These are phyloP conservation scores for Cryptococcus floricola DNA, from an alignment of 1,284 basidiomycete species.

Conservation along the genomic window DNA sequence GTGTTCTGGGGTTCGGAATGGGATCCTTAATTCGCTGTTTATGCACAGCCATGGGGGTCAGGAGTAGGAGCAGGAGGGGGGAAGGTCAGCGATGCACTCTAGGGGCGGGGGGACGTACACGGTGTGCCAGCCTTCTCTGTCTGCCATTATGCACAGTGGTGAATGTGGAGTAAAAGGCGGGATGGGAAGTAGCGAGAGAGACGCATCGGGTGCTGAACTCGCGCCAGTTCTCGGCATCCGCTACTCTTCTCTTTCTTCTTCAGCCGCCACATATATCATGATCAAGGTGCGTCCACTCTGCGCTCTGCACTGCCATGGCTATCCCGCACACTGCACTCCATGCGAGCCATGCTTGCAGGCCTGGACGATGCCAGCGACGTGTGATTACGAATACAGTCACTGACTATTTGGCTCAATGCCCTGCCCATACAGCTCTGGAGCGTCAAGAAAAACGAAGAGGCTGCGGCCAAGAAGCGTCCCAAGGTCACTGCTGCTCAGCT, in stretches of 20 bases:
- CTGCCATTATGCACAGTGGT: neutral
- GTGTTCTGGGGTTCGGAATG: constrained; percentile 67
- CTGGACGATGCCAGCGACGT: neutral
- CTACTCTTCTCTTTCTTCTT: no score
- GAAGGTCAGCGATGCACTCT: neutral
- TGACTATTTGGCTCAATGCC: constrained; percentile 3
- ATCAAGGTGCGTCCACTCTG: constrained; percentile 51
- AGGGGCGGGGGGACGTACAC: constrained; percentile 18
- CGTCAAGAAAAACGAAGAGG: constrained; percentile 92
- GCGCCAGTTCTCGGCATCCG: no score
- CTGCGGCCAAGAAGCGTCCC: constrained; percentile 88
- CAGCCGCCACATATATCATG: constrained; percentile 32
- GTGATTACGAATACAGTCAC: neutral
- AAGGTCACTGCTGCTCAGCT: constrained; percentile 97
- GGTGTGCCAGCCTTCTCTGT: constrained; percentile 27
- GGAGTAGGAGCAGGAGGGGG: neutral
- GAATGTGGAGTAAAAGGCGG: neutral
- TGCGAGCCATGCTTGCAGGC: neutral
- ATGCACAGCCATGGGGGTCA: neutral
- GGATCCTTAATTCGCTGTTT: constrained; percentile 65
- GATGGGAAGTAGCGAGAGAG: neutral
- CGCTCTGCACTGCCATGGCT: neutral
- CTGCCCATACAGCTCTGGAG: constrained; percentile 73
- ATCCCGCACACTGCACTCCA: neutral
- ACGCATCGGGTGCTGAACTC: neutral